Percentiles rank a stretch among this genome's conserved stretches.
phyloP scores from a whole-genome alignment of 768 basidiomycete genomes.

The Cubamyces lactineus region DNA sequence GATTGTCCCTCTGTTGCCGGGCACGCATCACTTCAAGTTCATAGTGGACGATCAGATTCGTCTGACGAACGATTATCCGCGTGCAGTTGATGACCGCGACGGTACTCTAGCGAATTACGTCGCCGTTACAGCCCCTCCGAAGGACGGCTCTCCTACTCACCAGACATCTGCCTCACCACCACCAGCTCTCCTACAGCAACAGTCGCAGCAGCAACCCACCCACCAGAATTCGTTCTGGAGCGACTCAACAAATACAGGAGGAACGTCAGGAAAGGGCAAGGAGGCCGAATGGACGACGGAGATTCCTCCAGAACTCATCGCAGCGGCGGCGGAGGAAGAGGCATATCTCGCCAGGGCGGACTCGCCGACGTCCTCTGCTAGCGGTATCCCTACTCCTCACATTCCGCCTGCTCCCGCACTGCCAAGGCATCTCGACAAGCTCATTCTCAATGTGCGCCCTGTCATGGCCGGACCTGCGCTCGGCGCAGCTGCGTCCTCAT shows the following conservation, averaged over 20 bases:
- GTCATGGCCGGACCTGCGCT: slow-evolving; percentile 34
- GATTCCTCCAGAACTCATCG: slow-evolving; percentile 76
- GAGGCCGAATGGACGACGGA: slow-evolving; percentile 71
- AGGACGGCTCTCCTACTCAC: slow-evolving; percentile 37
- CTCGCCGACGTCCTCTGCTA: slow-evolving; percentile 27
- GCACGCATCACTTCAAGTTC: slow-evolving; percentile 94
- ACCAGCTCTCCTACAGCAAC: slow-evolving; percentile 19
- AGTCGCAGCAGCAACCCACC: slow-evolving; percentile 13
- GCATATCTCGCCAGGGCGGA: slow-evolving; percentile 56
- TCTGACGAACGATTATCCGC: slow-evolving; percentile 76
- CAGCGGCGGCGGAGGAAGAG: slow-evolving; percentile 86
- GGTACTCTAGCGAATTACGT: slow-evolving; percentile 96
- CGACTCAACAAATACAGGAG: slow-evolving; percentile 29
- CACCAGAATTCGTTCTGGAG: slow-evolving; percentile 50
- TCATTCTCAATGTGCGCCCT: slow-evolving; percentile 74
- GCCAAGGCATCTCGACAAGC: slow-evolving; percentile 90
- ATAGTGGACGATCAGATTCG: slow-evolving; percentile 91
- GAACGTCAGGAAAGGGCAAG: slow-evolving; percentile 15
- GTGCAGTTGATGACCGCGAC: slow-evolving; percentile 86
- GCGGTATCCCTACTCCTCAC: slow-evolving; percentile 63
- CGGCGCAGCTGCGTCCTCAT: slow-evolving; percentile 15
- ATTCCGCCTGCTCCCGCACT: slow-evolving; percentile 88
- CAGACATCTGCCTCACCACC: slow-evolving; percentile 36
- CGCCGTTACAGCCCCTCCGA: slow-evolving; percentile 52
- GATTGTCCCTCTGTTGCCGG: slow-evolving; percentile 68